These are phyloP conservation scores for Tulasnella sp. DNA, from an alignment of 768 basidiomycete genomes.

Conservation along the genomic window DNA sequence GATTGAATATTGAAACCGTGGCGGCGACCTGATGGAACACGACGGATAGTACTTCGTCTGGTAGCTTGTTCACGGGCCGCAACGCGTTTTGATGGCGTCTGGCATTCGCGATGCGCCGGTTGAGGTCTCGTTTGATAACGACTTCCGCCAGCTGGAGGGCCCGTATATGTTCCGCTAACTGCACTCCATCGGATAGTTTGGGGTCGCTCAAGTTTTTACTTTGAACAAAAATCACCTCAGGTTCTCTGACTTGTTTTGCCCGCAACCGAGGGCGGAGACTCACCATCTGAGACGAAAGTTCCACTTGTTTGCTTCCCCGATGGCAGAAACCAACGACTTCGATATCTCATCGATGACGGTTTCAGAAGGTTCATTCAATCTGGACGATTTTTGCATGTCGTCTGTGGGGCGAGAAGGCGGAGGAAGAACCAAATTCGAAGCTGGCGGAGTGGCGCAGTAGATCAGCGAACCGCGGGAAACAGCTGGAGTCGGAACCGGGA, in stretches of 20 bases:
- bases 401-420: background rate
- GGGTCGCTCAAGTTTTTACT: background rate
- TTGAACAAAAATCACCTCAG: background rate
- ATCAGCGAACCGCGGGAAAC: background rate
- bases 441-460: background rate
- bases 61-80: background rate
- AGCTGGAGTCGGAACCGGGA: background rate
- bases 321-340: background rate
- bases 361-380: background rate
- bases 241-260: too few relatives aligned
- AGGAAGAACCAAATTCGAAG: background rate
- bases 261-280: background rate
- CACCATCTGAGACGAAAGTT: background rate
- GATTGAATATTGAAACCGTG: background rate
- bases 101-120: background rate
- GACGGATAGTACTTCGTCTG: background rate
- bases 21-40: background rate
- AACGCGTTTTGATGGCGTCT: background rate
- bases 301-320: background rate
- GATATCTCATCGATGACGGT: background rate
- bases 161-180: background rate
- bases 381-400: background rate
- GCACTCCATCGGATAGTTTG: background rate
- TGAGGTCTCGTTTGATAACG: background rate
- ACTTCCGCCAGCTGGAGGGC: background rate